Conservation (phyloP, 1,284 basidiomycete genomes). For the Fomitiporia mediterranea region DNA sequence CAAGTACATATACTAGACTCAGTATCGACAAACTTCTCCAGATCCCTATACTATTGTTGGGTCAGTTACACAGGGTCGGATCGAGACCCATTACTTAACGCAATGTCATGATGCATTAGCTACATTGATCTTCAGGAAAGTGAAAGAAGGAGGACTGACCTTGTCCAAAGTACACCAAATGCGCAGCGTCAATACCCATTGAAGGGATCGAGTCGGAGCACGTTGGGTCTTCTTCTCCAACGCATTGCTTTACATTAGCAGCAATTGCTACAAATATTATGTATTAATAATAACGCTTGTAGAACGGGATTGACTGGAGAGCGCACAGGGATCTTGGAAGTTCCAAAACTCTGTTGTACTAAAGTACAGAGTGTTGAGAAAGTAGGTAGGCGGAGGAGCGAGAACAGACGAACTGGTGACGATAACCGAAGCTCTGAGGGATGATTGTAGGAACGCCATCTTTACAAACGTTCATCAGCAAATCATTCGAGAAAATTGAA, state of each 20-base stretch:
- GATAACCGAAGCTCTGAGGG: slow-evolving; percentile 10
- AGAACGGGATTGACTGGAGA: not conserved
- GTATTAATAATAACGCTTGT: too few relatives aligned
- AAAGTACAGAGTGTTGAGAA: not conserved
- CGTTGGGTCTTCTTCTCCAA: slow-evolving; percentile 18
- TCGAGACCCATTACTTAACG: too few relatives aligned
- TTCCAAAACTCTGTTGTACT: slow-evolving; percentile 17
- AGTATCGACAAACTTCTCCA: too few relatives aligned
- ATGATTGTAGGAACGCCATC: slow-evolving; percentile 17
- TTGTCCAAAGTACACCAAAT: slow-evolving; percentile 18
- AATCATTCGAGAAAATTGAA: not conserved
- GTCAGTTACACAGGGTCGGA: too few relatives aligned
- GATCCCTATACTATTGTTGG: too few relatives aligned
- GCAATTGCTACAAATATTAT: slow-evolving; percentile 1
- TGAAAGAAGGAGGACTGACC: not conserved
- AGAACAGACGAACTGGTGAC: slow-evolving; percentile 10
- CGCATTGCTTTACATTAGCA: slow-evolving; percentile 5
- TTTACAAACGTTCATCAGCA: not conserved
- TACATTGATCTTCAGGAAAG: too few relatives aligned
- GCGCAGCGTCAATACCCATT: slow-evolving; percentile 10
- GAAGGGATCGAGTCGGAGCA: slow-evolving; percentile 19
- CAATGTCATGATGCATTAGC: too few relatives aligned
- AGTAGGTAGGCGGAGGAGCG: too few relatives aligned
- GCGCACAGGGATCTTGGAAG: slow-evolving; percentile 15
- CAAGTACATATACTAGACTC: too few relatives aligned